phyloP scores from a whole-genome alignment of 2,329 filamentous ascomycete genomes.

The Cryphonectria naterciae region DNA sequence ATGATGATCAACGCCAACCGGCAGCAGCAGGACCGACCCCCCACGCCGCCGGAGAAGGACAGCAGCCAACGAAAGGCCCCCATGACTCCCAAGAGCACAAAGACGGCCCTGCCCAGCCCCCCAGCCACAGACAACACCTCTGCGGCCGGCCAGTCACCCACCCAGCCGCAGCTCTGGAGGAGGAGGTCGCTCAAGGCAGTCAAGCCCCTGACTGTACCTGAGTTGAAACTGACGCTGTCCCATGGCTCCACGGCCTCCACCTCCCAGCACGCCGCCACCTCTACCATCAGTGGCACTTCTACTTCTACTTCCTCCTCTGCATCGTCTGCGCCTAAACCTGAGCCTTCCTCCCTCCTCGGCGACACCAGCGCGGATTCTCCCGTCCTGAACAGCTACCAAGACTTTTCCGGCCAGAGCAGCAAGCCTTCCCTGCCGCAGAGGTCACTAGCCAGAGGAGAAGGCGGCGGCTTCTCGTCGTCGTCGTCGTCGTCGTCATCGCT shows the following conservation, averaged over 20 bases:
- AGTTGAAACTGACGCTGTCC: slow-evolving; percentile 53
- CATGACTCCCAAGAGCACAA: slow-evolving; percentile 20
- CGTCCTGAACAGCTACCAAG: slow-evolving; percentile 26
- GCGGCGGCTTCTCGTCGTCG: background rate
- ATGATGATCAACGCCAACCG: background rate
- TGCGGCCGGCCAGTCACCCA: slow-evolving; percentile 34
- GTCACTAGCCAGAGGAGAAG: slow-evolving; percentile 20
- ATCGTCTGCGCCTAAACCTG: slow-evolving; percentile 30
- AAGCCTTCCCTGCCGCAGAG: slow-evolving; percentile 35
- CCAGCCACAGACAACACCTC: slow-evolving; percentile 36
- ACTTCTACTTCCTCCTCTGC: slow-evolving; percentile 30
- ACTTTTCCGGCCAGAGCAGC: slow-evolving; percentile 38
- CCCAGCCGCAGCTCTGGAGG: slow-evolving; percentile 49
- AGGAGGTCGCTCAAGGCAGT: slow-evolving; percentile 56
- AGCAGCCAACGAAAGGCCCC: slow-evolving; percentile 9
- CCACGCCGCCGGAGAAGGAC: slow-evolving; percentile 24
- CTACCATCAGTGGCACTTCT: slow-evolving; percentile 19
- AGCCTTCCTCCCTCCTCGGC: background rate
- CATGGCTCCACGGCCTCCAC: slow-evolving; percentile 53
- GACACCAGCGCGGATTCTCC: slow-evolving; percentile 24
- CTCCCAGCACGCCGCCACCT: slow-evolving; percentile 27
- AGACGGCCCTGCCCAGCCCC: slow-evolving; percentile 35
- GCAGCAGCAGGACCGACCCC: slow-evolving; percentile 15
- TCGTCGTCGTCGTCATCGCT: background rate
- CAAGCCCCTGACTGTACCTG: slow-evolving; percentile 49